phyloP scores from a whole-genome alignment of 2,329 filamentous ascomycete genomes.

The Ciborinia camelliae region DNA sequence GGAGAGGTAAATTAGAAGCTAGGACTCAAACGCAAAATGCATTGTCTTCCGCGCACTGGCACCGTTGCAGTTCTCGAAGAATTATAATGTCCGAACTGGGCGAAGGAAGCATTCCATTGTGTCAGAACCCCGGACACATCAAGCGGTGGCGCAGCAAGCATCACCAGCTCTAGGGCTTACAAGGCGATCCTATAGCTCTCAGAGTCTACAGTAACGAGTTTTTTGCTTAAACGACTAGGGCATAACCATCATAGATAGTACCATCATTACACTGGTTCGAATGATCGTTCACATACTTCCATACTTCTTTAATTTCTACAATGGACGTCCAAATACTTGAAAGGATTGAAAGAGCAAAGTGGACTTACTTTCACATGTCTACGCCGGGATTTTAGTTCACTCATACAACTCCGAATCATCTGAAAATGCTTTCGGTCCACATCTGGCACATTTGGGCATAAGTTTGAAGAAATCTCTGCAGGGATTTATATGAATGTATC shows the following conservation, averaged over 20 bases:
- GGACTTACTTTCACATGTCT: constrained; percentile 19
- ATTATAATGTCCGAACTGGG: constrained; percentile 16
- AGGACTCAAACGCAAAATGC: not conserved
- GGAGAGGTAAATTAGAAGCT: not conserved
- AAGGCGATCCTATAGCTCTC: constrained; percentile 12
- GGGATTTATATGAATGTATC: constrained; percentile 19
- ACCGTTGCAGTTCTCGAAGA: constrained; percentile 11
- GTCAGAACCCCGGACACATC: constrained; percentile 9
- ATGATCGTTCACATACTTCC: not conserved
- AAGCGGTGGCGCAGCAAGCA: constrained; percentile 8
- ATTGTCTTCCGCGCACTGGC: not conserved
- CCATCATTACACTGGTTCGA: too few species aligned
- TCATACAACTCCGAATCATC: not conserved
- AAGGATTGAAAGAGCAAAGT: constrained; percentile 8
- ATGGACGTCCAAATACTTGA: not conserved
- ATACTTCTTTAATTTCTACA: not conserved
- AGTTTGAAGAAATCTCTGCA: constrained; percentile 13
- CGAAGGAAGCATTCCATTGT: constrained; percentile 13
- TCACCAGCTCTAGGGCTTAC: constrained; percentile 7
- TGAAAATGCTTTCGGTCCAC: constrained; percentile 12
- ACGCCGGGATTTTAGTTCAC: not conserved
- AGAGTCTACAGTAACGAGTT: not conserved
- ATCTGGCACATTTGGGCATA: constrained; percentile 11
- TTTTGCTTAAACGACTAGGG: not conserved
- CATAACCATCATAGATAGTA: not conserved